Evolutionary conservation across 371 early-diverging fungal genomes (phyloP).

Genomic region (Synchytrium microbalum): DNA sequence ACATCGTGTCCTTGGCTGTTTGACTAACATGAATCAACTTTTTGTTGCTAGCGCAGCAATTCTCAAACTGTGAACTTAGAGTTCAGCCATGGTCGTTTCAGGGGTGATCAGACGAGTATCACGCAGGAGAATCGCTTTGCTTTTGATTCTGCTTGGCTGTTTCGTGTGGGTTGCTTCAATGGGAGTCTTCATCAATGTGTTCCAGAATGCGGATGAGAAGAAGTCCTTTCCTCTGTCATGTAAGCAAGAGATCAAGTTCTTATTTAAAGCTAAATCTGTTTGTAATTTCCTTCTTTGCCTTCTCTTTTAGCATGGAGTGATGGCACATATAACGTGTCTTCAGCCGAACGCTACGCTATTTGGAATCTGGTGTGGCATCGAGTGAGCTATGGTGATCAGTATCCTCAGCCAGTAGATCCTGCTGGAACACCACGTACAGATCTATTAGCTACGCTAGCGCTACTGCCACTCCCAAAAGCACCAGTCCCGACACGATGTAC

Average conservation of each 20-base stretch:
- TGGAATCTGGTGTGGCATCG: not conserved
- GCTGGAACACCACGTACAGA: not conserved
- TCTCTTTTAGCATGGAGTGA: too few relatives aligned
- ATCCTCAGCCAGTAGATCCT: not conserved
- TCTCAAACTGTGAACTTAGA: not conserved
- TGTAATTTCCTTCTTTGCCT: too few relatives aligned
- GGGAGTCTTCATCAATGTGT: not conserved
- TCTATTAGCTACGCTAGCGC: not conserved
- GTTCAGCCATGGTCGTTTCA: too few relatives aligned
- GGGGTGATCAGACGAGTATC: too few relatives aligned
- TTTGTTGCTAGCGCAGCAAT: not conserved
- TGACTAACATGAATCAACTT: not conserved
- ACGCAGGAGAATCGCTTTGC: not conserved
- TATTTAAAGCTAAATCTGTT: not conserved
- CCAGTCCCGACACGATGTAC: not conserved
- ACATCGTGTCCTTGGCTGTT: not conserved
- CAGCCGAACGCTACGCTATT: not conserved
- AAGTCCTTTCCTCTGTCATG: not conserved
- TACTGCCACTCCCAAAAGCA: not conserved
- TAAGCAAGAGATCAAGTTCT: too few relatives aligned
- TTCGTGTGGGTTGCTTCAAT: not conserved
- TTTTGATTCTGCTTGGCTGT: not conserved
- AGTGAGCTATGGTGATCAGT: not conserved
- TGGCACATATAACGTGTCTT: not conserved
- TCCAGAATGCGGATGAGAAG: not conserved